phyloP scores from a whole-genome alignment of 192 early-diverging fungal species.

The Lobosporangium transversale region DNA sequence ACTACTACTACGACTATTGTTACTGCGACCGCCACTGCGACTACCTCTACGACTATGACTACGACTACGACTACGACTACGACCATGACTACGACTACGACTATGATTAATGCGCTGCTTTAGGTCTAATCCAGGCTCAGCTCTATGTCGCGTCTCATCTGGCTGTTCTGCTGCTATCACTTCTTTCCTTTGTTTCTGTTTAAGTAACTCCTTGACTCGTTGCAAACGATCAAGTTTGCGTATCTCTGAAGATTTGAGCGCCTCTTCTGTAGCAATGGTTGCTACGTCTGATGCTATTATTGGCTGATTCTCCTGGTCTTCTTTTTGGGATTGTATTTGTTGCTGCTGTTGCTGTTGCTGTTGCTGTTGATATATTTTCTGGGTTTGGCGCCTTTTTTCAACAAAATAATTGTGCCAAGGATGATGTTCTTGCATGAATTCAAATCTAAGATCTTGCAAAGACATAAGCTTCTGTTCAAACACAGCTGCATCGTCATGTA shows the following conservation, averaged over 20 bases:
- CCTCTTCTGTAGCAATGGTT: neutral
- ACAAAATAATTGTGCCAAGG: conserved; percentile 25
- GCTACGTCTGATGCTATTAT: too few relatives aligned
- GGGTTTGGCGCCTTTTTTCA: neutral
- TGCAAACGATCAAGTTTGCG: conserved; percentile 30
- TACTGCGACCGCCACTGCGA: too few relatives aligned
- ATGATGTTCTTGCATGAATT: conserved; percentile 19
- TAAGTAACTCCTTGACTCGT: conserved; percentile 30
- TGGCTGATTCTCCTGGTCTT: neutral
- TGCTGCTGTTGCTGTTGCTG: too few relatives aligned
- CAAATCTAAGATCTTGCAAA: conserved; percentile 13
- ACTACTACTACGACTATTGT: too few relatives aligned
- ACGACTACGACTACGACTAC: too few relatives aligned
- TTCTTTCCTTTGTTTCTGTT: conserved; percentile 17
- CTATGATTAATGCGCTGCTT: neutral
- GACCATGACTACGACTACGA: neutral
- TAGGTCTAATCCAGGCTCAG: neutral
- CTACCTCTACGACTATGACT: too few relatives aligned
- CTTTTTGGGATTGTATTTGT: neutral
- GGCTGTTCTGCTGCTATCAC: neutral
- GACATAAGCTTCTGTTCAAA: conserved; percentile 20
- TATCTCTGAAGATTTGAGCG: conserved; percentile 23
- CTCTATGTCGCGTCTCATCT: neutral
- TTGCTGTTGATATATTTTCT: neutral
- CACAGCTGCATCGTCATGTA: neutral